Conservation (phyloP, 345 rosid genomes). For the Populus pruinosa region DNA sequence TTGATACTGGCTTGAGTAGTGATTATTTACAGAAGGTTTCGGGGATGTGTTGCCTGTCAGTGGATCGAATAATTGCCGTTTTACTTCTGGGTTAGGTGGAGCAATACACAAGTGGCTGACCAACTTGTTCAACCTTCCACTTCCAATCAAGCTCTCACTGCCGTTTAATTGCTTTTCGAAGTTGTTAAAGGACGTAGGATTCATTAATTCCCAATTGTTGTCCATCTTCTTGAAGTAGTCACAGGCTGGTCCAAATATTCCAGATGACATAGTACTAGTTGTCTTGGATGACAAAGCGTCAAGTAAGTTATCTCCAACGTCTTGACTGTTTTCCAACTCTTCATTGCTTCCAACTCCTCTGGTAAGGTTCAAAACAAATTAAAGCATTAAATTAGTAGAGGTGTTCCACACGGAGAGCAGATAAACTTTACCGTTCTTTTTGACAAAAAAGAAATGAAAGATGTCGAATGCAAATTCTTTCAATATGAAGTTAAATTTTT, state of each 20-base stretch:
- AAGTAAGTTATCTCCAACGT: slow-evolving; percentile 49
- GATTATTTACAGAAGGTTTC: slow-evolving; percentile 17
- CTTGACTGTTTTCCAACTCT: slow-evolving; percentile 36
- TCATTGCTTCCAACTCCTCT: slow-evolving; percentile 47
- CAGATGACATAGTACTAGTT: slow-evolving; percentile 25
- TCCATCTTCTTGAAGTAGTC: slow-evolving; percentile 49
- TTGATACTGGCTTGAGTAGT: slow-evolving; percentile 19
- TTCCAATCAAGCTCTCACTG: slow-evolving; percentile 17
- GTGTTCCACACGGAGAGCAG: background rate
- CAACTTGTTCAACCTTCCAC: slow-evolving; percentile 44
- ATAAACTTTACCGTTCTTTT: background rate
- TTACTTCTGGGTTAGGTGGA: slow-evolving; percentile 52
- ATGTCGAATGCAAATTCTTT: background rate
- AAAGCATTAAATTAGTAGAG: background rate
- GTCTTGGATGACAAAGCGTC: slow-evolving; percentile 49
- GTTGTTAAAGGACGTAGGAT: slow-evolving; percentile 26
- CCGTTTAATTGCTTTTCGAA: slow-evolving; percentile 34
- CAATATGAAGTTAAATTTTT: background rate
- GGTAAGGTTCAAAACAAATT: slow-evolving; percentile 5
- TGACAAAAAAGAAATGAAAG: background rate
- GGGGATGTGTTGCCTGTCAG: slow-evolving; percentile 39
- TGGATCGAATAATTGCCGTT: slow-evolving; percentile 23
- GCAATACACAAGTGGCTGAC: slow-evolving; percentile 74
- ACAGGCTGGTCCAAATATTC: slow-evolving; percentile 41
- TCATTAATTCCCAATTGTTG: slow-evolving; percentile 39